These are phyloP conservation scores for Sarcocystis neurona DNA, from an alignment of 169 alveolate species.

Conservation along the genomic window DNA sequence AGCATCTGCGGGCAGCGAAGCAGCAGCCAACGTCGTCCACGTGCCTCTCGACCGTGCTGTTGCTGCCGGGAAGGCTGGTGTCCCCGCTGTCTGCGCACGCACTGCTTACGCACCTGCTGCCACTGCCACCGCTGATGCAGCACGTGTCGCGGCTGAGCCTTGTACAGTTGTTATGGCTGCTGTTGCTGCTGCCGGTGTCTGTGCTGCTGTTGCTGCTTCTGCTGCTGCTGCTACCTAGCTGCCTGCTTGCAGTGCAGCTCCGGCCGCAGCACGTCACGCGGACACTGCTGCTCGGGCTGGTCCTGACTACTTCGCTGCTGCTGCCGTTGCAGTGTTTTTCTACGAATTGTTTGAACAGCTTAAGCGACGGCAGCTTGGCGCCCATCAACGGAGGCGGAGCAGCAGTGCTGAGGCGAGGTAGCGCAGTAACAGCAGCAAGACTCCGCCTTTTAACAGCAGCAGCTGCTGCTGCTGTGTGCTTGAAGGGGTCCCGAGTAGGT, in stretches of 20 bases:
- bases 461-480: not conserved
- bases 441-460: not conserved
- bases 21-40: too few relatives aligned
- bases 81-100: too few relatives aligned
- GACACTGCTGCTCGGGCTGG: not conserved
- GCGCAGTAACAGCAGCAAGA: not conserved
- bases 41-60: too few relatives aligned
- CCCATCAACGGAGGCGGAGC: slow-evolving; percentile 38
- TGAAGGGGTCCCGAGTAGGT: not conserved
- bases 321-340: not conserved
- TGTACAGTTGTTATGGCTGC: too few relatives aligned
- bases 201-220: not conserved
- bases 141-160: not conserved
- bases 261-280: not conserved
- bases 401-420: slow-evolving; percentile 25
- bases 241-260: not conserved
- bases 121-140: slow-evolving; percentile 1
- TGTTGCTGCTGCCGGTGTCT: not conserved
- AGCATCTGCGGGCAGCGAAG: too few relatives aligned
- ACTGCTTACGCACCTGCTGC: not conserved
- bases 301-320: not conserved
- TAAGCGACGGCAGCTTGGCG: slow-evolving; percentile 10
- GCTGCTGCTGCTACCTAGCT: not conserved
- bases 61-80: too few relatives aligned
- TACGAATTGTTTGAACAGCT: slow-evolving; percentile 3